Percentiles rank a stretch among this genome's conserved stretches.
Conservation (phyloP, 2,329 filamentous ascomycete species). For the Neofusicoccum cordaticola region DNA sequence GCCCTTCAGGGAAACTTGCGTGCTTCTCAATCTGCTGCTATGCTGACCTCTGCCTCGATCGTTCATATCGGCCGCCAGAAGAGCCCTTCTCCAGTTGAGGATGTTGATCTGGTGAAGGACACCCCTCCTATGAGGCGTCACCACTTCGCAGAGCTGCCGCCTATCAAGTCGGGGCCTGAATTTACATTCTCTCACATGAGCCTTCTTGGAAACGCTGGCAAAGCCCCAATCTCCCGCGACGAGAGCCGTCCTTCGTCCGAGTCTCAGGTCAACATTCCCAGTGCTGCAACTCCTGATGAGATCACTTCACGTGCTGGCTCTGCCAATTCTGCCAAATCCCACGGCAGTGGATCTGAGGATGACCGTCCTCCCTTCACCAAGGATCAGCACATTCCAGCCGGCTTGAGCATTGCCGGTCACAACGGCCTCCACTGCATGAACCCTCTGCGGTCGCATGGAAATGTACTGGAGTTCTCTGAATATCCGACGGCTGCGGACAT, state of each 20-base stretch:
- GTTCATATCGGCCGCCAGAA: background rate
- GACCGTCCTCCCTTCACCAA: background rate
- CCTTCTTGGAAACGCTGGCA: background rate
- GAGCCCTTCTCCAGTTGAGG: background rate
- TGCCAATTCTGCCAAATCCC: background rate
- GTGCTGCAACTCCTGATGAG: too few species aligned
- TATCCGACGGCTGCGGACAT: too few species aligned
- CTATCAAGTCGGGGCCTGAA: background rate
- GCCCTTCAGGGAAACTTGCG: background rate
- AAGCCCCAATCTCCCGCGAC: background rate
- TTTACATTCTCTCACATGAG: background rate
- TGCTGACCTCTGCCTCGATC: background rate
- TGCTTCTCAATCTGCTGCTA: background rate
- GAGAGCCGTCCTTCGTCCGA: background rate
- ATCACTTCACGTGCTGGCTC: background rate
- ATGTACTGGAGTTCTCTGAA: background rate
- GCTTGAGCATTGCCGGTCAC: background rate
- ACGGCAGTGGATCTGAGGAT: background rate
- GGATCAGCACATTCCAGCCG: background rate
- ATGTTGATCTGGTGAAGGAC: too few species aligned
- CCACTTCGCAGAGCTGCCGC: background rate
- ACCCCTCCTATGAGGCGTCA: too few species aligned
- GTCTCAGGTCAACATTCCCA: background rate
- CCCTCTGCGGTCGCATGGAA: background rate
- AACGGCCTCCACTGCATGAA: background rate